Base-by-base conservation (phyloP, 192 early-diverging fungal species). In the Mortierella claussenii region DNA sequence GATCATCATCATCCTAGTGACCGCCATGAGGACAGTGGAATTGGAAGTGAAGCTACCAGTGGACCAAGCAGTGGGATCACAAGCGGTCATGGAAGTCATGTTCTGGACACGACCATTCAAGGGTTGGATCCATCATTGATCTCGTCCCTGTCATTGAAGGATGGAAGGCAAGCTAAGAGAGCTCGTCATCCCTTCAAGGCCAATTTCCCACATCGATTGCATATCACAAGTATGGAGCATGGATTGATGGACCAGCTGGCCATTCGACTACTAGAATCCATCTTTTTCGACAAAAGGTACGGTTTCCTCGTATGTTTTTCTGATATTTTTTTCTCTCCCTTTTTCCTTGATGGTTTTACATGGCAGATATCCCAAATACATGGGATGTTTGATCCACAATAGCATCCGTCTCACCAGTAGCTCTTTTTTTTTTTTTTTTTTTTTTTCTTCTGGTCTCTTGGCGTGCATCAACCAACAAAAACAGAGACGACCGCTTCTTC, bases 171-270 rank as follows among this genome's bases (percentile, higher is more conserved):
- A 13, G 47, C 57, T 15, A 26, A 33, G 32, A 55, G 37, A 13
- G 37, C 37, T 52, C 30, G 28, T 12, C 37, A 62, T 45, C 56
- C 55, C 2, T 66, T 66, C 36, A 30, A 55, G 30, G 59, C 37
- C 45, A 57, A 67, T 26, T 67, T 44, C 21, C 45, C 73, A 11
- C 47, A 76, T 44, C 49, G 58, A 15, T 37, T 76, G 26, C 59
- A 55, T 31, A 76, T 76, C 47, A 76, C 73, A 13, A 76, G 73
- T 28, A 60, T 76, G 73, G 73, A 76, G 47, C 56, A 65, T 50
- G 65, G 64, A 26, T 49, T 76, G 6, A 67, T 66, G 64, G 73
- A 62, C 15, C 73, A 76, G 36, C 59, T 60, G 12, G 73, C 73
- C 2, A 66, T 76, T 40, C 49, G 59, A 2, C 32, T 76, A 33